Base-by-base conservation (phyloP, 2,329 filamentous ascomycete genomes). In the Sclerotinia trifoliorum region DNA sequence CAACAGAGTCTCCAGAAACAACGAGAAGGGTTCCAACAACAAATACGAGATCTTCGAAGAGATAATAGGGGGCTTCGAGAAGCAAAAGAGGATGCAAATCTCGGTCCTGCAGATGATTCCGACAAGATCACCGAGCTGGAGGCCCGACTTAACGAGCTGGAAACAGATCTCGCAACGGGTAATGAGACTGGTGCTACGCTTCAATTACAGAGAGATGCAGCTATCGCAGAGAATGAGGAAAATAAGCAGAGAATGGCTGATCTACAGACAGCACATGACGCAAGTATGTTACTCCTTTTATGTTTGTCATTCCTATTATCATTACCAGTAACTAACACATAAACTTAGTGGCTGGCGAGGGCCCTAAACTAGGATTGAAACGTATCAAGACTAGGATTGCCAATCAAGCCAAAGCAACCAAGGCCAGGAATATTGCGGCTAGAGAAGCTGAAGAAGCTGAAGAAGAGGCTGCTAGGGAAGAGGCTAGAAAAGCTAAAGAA, bases 371-470 rank as follows among this genome's bases (percentile, higher is more conserved):
- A 42, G 60, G 60, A 51, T 7, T 63, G 60, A 63, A 39, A 42
- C 60, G 60, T 21, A 63, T 63, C 21, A 51, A 63, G 60, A 63
- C 60, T 26, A 51, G 60, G 39, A 63, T 63, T 63, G 29, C 60
- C 46, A 49, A 51, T 42, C 60, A 51, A 26, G 46, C 60, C 19
- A 26, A 42, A 42, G 60, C 60, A 52, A 63, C 60, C 2, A 63
- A 8, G 32, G 46, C n/a, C 6, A 51, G 32, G 6, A 63, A 63
- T 51, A 39, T 63, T 24, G 60, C 46, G 11, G 46, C 60, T 10
- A 63, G 15, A 51, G n/a, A 51, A 42, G 60, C 46, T 26, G 0
- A 24, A 32, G 2, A 35, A 51, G 21, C 29, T 0, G 58, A 13
- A 17, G 44, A n/a, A 2, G 29, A n/a, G 5, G 2, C 3, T 19